Conservation (phyloP, 495 filamentous ascomycete species). For the Apiosordaria backusii region DNA sequence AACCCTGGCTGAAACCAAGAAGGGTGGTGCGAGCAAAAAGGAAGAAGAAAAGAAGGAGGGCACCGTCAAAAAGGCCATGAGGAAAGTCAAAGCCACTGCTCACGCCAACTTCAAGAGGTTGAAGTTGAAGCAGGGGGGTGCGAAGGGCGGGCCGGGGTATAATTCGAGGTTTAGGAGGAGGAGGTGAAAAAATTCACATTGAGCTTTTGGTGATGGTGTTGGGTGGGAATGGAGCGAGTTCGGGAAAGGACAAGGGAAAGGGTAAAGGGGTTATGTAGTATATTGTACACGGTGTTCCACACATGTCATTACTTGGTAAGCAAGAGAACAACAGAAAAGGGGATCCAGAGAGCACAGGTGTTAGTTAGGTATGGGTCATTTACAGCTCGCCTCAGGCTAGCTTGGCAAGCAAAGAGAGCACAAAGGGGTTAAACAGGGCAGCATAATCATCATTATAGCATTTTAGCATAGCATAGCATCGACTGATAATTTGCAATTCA, state of each 20-base stretch:
- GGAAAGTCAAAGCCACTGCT: constrained; percentile 69
- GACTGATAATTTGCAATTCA: too few species aligned
- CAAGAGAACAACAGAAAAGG: too few species aligned
- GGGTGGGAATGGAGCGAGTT: not conserved
- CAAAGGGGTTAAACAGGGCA: too few species aligned
- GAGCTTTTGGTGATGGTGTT: not conserved
- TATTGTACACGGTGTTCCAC: too few species aligned
- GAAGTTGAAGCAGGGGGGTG: constrained; percentile 65
- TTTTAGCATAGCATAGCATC: not conserved
- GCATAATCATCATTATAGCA: too few species aligned
- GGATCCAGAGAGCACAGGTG: too few species aligned
- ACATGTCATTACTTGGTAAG: too few species aligned
- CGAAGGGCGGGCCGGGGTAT: constrained; percentile 49
- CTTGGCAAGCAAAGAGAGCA: not conserved
- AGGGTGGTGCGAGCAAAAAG: constrained; percentile 34
- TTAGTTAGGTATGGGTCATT: too few species aligned
- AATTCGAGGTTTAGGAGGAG: constrained; percentile 49
- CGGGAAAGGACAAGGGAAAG: too few species aligned
- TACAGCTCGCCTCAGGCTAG: too few species aligned
- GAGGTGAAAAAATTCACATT: constrained; percentile 25
- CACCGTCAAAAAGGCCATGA: constrained; percentile 53
- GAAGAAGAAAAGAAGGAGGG: constrained; percentile 43
- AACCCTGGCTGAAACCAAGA: constrained; percentile 31
- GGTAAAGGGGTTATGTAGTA: too few species aligned
- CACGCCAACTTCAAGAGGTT: constrained; percentile 80